These are phyloP conservation scores for Herpetomonas samuelpessoai DNA, from an alignment of 208 protist genomes.

Conservation along the genomic window DNA sequence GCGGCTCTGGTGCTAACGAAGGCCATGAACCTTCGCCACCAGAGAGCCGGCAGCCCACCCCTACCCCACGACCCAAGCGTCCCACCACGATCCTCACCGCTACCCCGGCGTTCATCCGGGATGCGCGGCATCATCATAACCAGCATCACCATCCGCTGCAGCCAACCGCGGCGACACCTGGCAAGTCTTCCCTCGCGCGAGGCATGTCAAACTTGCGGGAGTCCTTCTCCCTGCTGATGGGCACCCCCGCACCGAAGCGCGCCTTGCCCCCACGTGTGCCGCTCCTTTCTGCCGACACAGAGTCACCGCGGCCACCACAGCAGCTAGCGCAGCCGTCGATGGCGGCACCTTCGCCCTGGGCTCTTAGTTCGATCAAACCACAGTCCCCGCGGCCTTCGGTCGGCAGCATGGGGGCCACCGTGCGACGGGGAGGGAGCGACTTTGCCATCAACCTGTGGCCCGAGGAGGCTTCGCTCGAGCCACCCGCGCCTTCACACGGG, in stretches of 20 bases:
- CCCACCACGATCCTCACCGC: conserved; percentile 24
- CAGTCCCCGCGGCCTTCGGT: conserved; percentile 2
- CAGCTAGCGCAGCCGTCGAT: too few relatives aligned
- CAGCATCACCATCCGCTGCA: conserved; percentile 8
- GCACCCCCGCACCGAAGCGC: background rate
- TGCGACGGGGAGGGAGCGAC: background rate
- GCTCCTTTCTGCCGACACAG: too few relatives aligned
- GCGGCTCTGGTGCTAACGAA: too few relatives aligned
- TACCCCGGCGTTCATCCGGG: conserved; percentile 33
- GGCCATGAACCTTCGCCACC: background rate
- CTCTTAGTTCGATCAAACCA: conserved; percentile 14
- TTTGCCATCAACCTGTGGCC: conserved; percentile 1
- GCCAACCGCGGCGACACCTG: conserved; percentile 11
- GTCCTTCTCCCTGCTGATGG: conserved; percentile 28
- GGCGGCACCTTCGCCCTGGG: conserved; percentile 12
- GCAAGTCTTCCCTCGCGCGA: conserved; percentile 19
- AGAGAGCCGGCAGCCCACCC: background rate
- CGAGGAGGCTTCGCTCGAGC: background rate
- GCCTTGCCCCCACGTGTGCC: background rate
- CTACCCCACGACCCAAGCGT: conserved; percentile 20
- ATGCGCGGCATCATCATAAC: conserved; percentile 13
- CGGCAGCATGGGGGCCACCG: background rate
- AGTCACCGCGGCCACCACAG: conserved; percentile 2
- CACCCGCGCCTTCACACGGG: too few relatives aligned
- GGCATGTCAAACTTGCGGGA: conserved; percentile 52